Conservation (phyloP, 192 early-diverging fungal species). For the Coemansia sp. region DNA sequence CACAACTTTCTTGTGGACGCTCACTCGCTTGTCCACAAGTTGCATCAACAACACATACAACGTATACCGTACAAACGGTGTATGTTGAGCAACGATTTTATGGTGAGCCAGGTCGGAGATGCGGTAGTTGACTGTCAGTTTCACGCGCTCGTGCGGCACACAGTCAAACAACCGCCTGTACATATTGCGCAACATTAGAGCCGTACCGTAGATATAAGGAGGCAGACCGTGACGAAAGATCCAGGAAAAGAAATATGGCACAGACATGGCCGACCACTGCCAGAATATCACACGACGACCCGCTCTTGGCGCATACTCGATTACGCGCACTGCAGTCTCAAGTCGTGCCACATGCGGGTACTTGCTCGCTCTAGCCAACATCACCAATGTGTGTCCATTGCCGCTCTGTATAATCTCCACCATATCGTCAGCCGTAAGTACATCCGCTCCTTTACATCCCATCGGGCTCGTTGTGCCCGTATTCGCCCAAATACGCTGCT, state of each 20-base stretch:
- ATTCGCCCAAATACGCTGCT: constrained; percentile 18
- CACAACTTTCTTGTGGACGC: neutral
- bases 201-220: neutral
- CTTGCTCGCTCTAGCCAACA: constrained; percentile 12
- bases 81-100: constrained; percentile 13
- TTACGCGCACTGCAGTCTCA: neutral
- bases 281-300: constrained; percentile 25
- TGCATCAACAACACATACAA: constrained; percentile 22
- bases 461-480: constrained; percentile 1
- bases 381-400: constrained; percentile 7
- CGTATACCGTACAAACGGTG: constrained; percentile 24
- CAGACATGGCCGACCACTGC: constrained; percentile 19
- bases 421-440: constrained; percentile 18
- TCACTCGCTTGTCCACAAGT: constrained; percentile 14
- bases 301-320: constrained; percentile 14
- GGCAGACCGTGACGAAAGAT: constrained; percentile 1
- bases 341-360: constrained; percentile 25
- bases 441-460: constrained; percentile 10
- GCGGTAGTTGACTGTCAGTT: constrained; percentile 10
- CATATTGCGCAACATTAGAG: neutral
- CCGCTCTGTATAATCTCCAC: constrained; percentile 10
- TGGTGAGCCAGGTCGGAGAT: constrained; percentile 32
- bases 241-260: constrained; percentile 4
- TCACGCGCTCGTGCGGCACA: neutral
- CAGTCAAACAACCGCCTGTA: neutral